These are phyloP conservation scores for Dictyostelium purpureum DNA, from an alignment of 78 protist genomes.

Conservation along the genomic window DNA sequence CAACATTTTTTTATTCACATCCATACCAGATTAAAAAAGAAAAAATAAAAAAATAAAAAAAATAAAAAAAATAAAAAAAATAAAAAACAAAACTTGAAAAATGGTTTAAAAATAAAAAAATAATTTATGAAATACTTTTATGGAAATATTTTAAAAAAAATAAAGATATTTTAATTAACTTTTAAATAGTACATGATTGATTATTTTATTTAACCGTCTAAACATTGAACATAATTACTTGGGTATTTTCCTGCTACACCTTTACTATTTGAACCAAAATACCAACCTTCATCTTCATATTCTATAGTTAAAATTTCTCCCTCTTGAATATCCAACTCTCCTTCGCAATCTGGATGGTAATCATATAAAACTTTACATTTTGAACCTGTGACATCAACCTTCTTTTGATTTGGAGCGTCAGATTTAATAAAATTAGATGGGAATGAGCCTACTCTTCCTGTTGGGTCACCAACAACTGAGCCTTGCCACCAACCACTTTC, in stretches of 20 bases:
- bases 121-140: too few relatives aligned
- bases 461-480: constrained; percentile 22
- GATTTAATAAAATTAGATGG: constrained; percentile 62
- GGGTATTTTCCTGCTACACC: constrained; percentile 58
- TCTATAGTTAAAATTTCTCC: constrained; percentile 75
- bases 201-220: too few relatives aligned
- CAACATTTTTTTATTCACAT: too few relatives aligned
- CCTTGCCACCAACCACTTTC: constrained; percentile 88
- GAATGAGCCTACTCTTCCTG: constrained; percentile 66
- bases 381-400: constrained; percentile 23
- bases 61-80: too few relatives aligned
- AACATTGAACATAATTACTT: constrained; percentile 61
- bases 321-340: constrained; percentile 66
- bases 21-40: too few relatives aligned
- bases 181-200: too few relatives aligned
- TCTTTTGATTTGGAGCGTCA: background rate
- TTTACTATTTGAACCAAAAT: constrained; percentile 52
- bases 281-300: constrained; percentile 84
- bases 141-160: too few relatives aligned
- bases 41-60: too few relatives aligned
- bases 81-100: too few relatives aligned
- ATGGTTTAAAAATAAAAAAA: too few relatives aligned
- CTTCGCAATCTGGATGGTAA: constrained; percentile 67
- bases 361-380: constrained; percentile 74
- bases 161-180: too few relatives aligned